Evolutionary conservation across 768 basidiomycete genomes (phyloP), one percentile per base, ranked within the genome.

Genomic region (Boletus rubropictus): DNA sequence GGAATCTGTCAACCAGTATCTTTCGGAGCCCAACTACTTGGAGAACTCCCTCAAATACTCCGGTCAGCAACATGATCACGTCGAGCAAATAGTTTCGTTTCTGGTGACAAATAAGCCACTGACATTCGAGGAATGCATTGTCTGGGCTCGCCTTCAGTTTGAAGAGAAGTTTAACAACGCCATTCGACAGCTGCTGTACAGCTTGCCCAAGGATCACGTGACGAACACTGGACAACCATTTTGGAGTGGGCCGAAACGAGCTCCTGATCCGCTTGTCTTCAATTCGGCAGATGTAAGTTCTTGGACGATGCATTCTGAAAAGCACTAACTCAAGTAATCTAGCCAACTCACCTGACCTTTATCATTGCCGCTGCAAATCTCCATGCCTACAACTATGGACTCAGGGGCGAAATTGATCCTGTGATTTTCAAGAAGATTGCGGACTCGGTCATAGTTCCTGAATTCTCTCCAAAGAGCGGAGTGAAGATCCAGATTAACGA

Each of bases 191-290:
- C 72, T 99, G 29, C 66, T 99, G 37, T 91, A 80, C 75, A 96
- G 90, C 69, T 73, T 99, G 56, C 96, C 96, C 10, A 95, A 93
- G 66, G 96, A 99, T 64, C 86, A 88, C 32, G 71, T 88, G 39
- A 93, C 94, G 7, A 90, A 81, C 60, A 86, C 83, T 17, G 96
- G 96, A 5, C 89, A 92, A 57, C 94, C 93, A 10, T 99, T 99
- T 79, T 99, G 96, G 96, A 94, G 91, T 57, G 92, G 94, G 17
- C 96, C 96, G 3, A 99, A 99, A 74, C 81, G 96, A 50, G 95
- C 94, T 7, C 96, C 96, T 11, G 92, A 97, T 40, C 75, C 95
- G 22, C 72, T 99, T 53, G 73, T 73, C 5, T 99, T 98, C 69
- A 76, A 93, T 68, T 79, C 89, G 9, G 84, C 76, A 54, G 84